These are phyloP conservation scores for Hypoxylon sp. DNA, from an alignment of 2,329 filamentous ascomycete genomes.

Conservation along the genomic window DNA sequence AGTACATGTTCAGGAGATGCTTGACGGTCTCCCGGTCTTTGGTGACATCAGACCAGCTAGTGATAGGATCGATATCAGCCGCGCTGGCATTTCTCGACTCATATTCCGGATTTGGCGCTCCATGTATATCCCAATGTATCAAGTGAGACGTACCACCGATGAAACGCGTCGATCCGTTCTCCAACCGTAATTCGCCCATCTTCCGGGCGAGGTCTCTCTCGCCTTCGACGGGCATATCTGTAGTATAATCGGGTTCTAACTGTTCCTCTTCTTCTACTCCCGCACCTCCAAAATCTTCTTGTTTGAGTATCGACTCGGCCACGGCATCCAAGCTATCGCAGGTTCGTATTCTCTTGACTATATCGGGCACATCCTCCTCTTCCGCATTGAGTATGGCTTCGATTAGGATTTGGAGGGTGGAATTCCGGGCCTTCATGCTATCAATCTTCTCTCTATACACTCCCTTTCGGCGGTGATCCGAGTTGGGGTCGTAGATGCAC, in stretches of 20 bases:
- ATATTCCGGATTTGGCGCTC: constrained; percentile 59
- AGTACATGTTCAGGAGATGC: constrained; percentile 97
- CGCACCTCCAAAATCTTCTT: constrained; percentile 57
- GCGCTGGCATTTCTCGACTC: constrained; percentile 64
- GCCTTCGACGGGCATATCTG: constrained; percentile 63
- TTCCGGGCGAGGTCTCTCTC: constrained; percentile 90
- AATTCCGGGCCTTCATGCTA: constrained; percentile 86
- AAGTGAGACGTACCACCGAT: constrained; percentile 95
- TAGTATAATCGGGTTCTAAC: constrained; percentile 60
- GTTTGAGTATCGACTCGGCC: constrained; percentile 68
- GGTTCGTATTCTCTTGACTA: constrained; percentile 89
- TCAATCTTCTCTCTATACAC: constrained; percentile 97
- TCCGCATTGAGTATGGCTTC: constrained; percentile 92
- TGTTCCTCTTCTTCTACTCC: constrained; percentile 59
- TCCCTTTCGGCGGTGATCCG: constrained; percentile 94
- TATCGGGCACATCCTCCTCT: constrained; percentile 84
- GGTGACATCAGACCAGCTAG: constrained; percentile 91
- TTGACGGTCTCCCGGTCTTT: constrained; percentile 82
- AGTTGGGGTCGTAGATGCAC: constrained; percentile 96
- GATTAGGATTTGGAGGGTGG: constrained; percentile 91
- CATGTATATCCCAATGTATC: constrained; percentile 78
- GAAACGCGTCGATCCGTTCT: constrained; percentile 89
- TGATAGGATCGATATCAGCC: constrained; percentile 77
- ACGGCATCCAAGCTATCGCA: constrained; percentile 78
- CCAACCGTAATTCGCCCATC: constrained; percentile 91